phyloP scores from a whole-genome alignment of 495 filamentous ascomycete genomes.

The Xylaria palmicola region DNA sequence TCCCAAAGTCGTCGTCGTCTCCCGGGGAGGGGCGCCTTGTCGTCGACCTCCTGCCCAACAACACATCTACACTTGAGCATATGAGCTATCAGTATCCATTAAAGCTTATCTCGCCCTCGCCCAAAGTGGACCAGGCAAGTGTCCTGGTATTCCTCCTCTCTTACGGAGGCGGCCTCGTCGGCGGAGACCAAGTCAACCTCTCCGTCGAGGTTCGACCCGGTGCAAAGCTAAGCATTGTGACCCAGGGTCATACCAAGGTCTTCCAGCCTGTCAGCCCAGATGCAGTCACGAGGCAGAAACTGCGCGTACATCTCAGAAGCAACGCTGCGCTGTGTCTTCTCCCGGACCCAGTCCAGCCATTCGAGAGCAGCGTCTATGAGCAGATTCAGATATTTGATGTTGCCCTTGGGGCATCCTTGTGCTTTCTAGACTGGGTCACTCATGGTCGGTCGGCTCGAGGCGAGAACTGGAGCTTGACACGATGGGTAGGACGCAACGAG shows the following conservation, averaged over 20 bases:
- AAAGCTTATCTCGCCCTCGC: conserved; percentile 76
- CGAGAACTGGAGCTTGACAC: conserved; percentile 81
- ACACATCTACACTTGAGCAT: conserved; percentile 66
- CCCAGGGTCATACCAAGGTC: conserved; percentile 94
- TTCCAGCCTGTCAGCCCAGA: conserved; percentile 68
- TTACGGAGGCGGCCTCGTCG: conserved; percentile 91
- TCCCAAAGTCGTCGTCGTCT: conserved; percentile 66
- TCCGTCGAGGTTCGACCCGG: conserved; percentile 59
- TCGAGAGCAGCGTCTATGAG: conserved; percentile 73
- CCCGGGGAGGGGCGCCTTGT: conserved; percentile 78
- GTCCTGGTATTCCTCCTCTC: conserved; percentile 82
- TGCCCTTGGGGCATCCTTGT: conserved; percentile 59
- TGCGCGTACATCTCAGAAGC: conserved; percentile 60
- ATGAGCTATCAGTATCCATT: conserved; percentile 91
- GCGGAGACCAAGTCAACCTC: conserved; percentile 78
- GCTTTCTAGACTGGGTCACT: conserved; percentile 89
- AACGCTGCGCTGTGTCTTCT: conserved; percentile 77
- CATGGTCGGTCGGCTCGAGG: conserved; percentile 81
- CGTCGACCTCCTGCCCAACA: conserved; percentile 68
- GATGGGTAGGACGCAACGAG: conserved; percentile 83
- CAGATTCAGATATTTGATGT: conserved; percentile 78
- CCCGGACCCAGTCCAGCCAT: conserved; percentile 94
- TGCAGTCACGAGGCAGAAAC: conserved; percentile 64
- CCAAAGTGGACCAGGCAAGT: conserved; percentile 53
- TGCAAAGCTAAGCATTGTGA: conserved; percentile 78